Base-by-base conservation (phyloP, 1,139 yeast genomes). In the Pichia sp. region DNA sequence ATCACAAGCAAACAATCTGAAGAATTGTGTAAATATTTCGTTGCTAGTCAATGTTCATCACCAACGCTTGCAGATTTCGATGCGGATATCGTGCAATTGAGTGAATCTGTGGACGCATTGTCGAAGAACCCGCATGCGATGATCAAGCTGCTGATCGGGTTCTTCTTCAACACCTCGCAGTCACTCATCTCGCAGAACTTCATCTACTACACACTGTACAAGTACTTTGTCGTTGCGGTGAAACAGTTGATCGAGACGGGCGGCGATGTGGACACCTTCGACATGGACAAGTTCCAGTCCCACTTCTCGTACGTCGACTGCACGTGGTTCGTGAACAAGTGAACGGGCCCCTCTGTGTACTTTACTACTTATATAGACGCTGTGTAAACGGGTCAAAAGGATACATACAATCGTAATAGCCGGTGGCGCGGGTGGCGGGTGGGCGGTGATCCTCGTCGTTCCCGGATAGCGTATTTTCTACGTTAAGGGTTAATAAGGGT, bases 141-240 rank as follows among this genome's bases (percentile, higher is more conserved):
- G 30, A 41, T 59, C 3, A 52, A 51, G 18, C 53, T 54, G n/a
- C 21, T 62, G 28, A 54, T 57, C 39, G 59, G 59, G 11, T 60
- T 62, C 39, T 61, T 58, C 46, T 61, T 58, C 45, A 59, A 58
- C 41, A 57, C 61, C 8, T 58, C 64, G 33, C 53, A 55, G 37
- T 58, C 61, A 2, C 34, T 50, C 9, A 55, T 62, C 31, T 54
- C 63, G 3, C 50, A 50, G 34, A 61, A 59, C 42, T 60, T 57
- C 38, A 55, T 58, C 11, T 62, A 57, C 40, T 58, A 56, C 45
- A 55, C 59, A 21, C 32, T 54, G 38, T 60, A 61, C 53, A 62
- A 61, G 45, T 61, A 60, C 32, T 39, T 55, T 30, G 58, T 59
- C 28, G 50, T 60, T 40, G 48, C 54, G 7, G 47, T 58, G 17